Base-by-base conservation (phyloP, 768 basidiomycete species). In the Leccinellum albellum region DNA sequence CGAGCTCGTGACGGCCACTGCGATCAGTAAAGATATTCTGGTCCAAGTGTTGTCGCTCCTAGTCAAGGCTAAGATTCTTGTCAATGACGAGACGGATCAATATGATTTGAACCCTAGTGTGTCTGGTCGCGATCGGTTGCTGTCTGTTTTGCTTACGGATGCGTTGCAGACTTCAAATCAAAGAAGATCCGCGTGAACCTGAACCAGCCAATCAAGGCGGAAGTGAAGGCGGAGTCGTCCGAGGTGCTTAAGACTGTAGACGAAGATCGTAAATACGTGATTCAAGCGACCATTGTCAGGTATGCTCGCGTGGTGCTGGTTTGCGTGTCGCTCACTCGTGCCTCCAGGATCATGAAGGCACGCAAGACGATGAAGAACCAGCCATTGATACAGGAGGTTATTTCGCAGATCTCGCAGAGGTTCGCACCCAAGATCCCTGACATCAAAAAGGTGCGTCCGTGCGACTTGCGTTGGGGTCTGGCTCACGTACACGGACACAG, bases 301-400 rank as follows among this genome's bases (percentile, higher is more conserved):
- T 81, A 58, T 2, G 61, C 7, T 0, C 6, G 24, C 13, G 40
- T 44, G 6, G 29, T 20, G 23, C 49, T 31, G 2, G 14, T 23
- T 6, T 15, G 54, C 6, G n/a, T 50, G 32, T 10, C 45, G 13
- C 45, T 52, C 17, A 23, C 21, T 17, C 12, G 47, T n/a, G 6
- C 45, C 8, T 47, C 4, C 59, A 91, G 91, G 49, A 91, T 96
- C 70, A 95, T 95, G 94, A 95, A 95, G 75, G 91, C 93, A 26
- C 84, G 92, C 32, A 94, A 94, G 82, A 89, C 88, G 60, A 89
- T 95, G 87, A 95, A 94, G 81, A 93, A 94, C 74, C 91, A 95
- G 66, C 79, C 85, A 1, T 73, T 95, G 64, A 93, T 95, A 61
- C 87, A 88, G 66, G 94, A 96, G 68, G 91, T 94, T 59, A 91